phyloP scores from a whole-genome alignment of 768 basidiomycete genomes.

The Cystobasidium onofrii region DNA sequence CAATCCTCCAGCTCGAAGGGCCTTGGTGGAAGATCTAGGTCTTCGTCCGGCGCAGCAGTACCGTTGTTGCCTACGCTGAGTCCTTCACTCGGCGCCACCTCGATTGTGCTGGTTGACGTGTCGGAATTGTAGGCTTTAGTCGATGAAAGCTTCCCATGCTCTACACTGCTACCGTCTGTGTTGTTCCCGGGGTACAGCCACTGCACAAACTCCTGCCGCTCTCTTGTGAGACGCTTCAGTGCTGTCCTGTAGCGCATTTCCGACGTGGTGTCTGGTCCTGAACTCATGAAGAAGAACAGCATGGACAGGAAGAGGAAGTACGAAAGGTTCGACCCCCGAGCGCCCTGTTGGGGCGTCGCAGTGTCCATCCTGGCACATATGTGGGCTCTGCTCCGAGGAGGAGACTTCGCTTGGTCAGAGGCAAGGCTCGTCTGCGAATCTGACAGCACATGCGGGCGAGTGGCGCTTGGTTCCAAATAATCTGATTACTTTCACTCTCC shows the following conservation, averaged over 20 bases:
- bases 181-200: conserved; percentile 14
- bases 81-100: neutral
- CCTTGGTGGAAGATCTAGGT: neutral
- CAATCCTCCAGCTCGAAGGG: conserved; percentile 14
- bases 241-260: conserved; percentile 6
- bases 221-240: conserved; percentile 6
- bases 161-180: neutral
- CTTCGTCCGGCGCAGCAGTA: neutral
- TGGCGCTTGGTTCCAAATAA: neutral
- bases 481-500: neutral
- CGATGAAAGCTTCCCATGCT: neutral
- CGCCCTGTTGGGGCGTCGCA: neutral
- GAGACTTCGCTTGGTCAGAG: neutral
- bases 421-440: neutral
- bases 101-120: neutral
- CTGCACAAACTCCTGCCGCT: conserved; percentile 17
- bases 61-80: neutral
- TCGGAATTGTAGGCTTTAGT: neutral
- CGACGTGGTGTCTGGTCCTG: neutral
- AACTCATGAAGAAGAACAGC: conserved; percentile 27
- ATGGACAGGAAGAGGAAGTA: conserved; percentile 31
- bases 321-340: conserved; percentile 3
- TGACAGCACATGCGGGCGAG: neutral
- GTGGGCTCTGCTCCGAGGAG: neutral
- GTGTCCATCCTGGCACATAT: neutral